These are phyloP conservation scores for Pestalotiopsis fici DNA, from an alignment of 2,329 filamentous ascomycete genomes.

Conservation along the genomic window DNA sequence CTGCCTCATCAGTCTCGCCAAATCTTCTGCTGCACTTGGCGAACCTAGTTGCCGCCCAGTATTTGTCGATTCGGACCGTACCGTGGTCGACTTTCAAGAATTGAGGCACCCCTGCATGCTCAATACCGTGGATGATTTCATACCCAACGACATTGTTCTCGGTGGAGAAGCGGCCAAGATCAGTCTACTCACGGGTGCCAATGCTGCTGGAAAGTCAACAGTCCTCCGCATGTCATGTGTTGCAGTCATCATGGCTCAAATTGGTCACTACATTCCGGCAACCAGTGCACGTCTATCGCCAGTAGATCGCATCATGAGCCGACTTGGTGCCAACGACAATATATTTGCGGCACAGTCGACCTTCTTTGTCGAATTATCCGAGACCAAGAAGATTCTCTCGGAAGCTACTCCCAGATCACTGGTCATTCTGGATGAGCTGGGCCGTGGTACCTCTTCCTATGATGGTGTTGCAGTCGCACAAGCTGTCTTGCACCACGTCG, in stretches of 20 bases:
- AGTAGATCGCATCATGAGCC: conserved; percentile 97
- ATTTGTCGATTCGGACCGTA: conserved; percentile 85
- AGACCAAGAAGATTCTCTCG: conserved; percentile 96
- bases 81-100: conserved; percentile 87
- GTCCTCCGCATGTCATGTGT: conserved; percentile 95
- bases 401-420: conserved; percentile 93
- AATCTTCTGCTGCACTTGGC: conserved; percentile 80
- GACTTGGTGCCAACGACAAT: conserved; percentile 95
- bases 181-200: conserved; percentile 89
- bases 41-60: conserved; percentile 83
- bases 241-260: conserved; percentile 95
- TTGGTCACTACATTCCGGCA: conserved; percentile 90
- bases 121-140: conserved; percentile 87
- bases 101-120: conserved; percentile 95
- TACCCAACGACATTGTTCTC: conserved; percentile 89
- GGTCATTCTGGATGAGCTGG: conserved; percentile 95
- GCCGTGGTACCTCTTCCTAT: conserved; percentile 91
- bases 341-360: conserved; percentile 98
- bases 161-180: conserved; percentile 83
- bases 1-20: conserved; percentile 90
- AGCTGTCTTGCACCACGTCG: conserved; percentile 94
- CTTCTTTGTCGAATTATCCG: conserved; percentile 95
- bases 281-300: conserved; percentile 82
- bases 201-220: conserved; percentile 96
- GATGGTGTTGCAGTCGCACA: conserved; percentile 97